phyloP scores from a whole-genome alignment of 1,284 basidiomycete species.

The Leccinum solheimii region DNA sequence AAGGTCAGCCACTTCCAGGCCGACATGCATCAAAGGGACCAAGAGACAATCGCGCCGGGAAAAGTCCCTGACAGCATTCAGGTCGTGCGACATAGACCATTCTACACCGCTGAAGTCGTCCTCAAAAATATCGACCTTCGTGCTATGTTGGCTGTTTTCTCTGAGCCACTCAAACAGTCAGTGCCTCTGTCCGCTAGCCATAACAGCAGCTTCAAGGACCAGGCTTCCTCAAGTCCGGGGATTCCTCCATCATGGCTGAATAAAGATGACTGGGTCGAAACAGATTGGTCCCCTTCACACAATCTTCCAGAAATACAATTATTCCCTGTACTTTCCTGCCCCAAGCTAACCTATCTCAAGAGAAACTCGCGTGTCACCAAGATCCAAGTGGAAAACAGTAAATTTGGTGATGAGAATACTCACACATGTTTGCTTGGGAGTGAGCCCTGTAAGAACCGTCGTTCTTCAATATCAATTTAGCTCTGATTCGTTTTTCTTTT shows the following conservation, averaged over 20 bases:
- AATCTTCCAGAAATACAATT: constrained; percentile 66
- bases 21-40: constrained; percentile 91
- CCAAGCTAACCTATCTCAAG: constrained; percentile 84
- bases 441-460: constrained; percentile 57
- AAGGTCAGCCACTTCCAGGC: constrained; percentile 81
- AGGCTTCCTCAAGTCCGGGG: constrained; percentile 27
- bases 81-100: constrained; percentile 76
- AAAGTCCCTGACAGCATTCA: constrained; percentile 51
- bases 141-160: constrained; percentile 77
- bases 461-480: constrained; percentile 4
- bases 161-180: constrained; percentile 65
- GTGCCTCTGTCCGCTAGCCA: constrained; percentile 44
- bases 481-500: neutral
- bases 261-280: constrained; percentile 82
- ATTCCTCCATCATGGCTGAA: constrained; percentile 70
- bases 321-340: constrained; percentile 74
- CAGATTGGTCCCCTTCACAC: constrained; percentile 60
- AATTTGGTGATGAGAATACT: constrained; percentile 87
- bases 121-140: constrained; percentile 80
- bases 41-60: constrained; percentile 66
- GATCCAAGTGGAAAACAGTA: constrained; percentile 52
- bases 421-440: constrained; percentile 85
- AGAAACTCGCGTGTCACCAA: constrained; percentile 49
- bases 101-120: constrained; percentile 91
- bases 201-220: constrained; percentile 27